These are phyloP conservation scores for Trichoderma hamatum DNA, from an alignment of 2,329 filamentous ascomycete species.

Conservation along the genomic window DNA sequence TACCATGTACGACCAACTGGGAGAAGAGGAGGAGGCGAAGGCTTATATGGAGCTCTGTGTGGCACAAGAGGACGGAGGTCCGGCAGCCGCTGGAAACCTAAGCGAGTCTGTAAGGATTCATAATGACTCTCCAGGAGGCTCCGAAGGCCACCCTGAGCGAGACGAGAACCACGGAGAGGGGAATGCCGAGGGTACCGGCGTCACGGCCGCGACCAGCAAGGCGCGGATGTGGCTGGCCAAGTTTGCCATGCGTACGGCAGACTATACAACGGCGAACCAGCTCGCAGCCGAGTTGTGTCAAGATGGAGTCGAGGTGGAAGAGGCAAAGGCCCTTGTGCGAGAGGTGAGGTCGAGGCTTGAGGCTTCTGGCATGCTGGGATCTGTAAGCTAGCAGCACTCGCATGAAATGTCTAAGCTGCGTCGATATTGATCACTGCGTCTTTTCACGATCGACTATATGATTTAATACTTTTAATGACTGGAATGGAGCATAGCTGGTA, in stretches of 20 bases:
- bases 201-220: slow-evolving; percentile 88
- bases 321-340: slow-evolving; percentile 88
- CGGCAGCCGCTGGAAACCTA: slow-evolving; percentile 46
- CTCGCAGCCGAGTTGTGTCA: slow-evolving; percentile 90
- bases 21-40: slow-evolving; percentile 77
- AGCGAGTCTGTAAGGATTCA: slow-evolving; percentile 58
- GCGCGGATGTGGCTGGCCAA: slow-evolving; percentile 92
- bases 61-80: slow-evolving; percentile 81
- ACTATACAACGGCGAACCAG: slow-evolving; percentile 75
- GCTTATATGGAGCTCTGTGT: slow-evolving; percentile 96
- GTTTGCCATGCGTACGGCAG: slow-evolving; percentile 73
- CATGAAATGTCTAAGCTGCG: neutral
- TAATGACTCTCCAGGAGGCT: slow-evolving; percentile 53
- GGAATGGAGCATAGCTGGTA: neutral
- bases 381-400: slow-evolving; percentile 31
- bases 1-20: slow-evolving; percentile 79
- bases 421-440: neutral
- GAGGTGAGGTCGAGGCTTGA: slow-evolving; percentile 82
- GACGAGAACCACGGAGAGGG: slow-evolving; percentile 38
- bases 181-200: slow-evolving; percentile 67
- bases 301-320: slow-evolving; percentile 94
- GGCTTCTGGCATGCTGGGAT: slow-evolving; percentile 40
- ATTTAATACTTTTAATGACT: neutral
- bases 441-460: neutral
- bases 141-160: slow-evolving; percentile 44